Evolutionary conservation across 495 filamentous ascomycete genomes (phyloP).

Genomic region (Neurospora hispaniola): DNA sequence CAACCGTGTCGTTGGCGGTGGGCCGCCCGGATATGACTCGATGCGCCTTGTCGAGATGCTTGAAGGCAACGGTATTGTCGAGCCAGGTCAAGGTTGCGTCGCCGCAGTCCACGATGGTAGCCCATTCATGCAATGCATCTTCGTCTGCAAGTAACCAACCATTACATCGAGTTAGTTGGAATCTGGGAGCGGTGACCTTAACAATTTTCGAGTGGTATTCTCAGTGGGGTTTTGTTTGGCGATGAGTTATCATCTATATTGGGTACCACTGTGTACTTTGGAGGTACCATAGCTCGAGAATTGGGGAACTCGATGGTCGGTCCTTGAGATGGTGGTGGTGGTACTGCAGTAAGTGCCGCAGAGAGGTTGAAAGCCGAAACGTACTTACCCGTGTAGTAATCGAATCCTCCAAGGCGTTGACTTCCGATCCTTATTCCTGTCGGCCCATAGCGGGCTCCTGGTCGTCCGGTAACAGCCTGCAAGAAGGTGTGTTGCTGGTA

Average conservation of each 20-base stretch:
- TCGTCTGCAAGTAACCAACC: neutral
- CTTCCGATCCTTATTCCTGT: constrained; percentile 68
- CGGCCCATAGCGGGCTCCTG: constrained; percentile 76
- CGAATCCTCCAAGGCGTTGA: constrained; percentile 18
- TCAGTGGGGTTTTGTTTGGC: neutral
- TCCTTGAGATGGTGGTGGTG: neutral
- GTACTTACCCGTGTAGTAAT: constrained; percentile 21
- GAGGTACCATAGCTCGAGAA: neutral
- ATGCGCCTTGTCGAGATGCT: constrained; percentile 59
- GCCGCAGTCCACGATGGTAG: constrained; percentile 57
- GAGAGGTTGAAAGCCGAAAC: neutral
- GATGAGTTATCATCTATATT: neutral
- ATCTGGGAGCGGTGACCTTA: neutral
- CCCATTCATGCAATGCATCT: constrained; percentile 4
- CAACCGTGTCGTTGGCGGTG: constrained; percentile 21
- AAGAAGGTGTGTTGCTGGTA: neutral
- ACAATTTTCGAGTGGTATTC: neutral
- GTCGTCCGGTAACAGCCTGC: constrained; percentile 27
- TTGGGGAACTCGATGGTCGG: neutral
- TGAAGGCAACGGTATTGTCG: constrained; percentile 65
- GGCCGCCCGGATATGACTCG: constrained; percentile 26
- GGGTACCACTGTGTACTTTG: neutral
- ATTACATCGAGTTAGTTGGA: neutral
- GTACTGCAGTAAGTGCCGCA: neutral
- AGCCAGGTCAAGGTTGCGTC: constrained; percentile 59